Base-by-base conservation (phyloP, 176 grass and related monocot genomes). In the Cymbopogon citratus region DNA sequence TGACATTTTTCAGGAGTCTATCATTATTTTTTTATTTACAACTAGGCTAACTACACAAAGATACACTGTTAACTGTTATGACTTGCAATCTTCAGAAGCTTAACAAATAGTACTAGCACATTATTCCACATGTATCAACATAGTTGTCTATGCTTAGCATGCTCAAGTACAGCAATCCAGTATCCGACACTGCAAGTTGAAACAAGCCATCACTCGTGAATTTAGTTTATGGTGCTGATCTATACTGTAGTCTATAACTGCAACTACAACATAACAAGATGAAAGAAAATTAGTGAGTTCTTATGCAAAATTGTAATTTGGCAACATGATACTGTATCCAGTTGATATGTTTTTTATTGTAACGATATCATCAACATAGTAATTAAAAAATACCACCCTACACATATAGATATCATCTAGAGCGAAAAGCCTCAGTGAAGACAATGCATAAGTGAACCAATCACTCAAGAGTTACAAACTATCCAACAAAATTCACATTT, bases 11-110 rank as follows among this genome's bases (percentile, higher is more conserved):
- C 6, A 23, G 18, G 24, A 63, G 9, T 6, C 9, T 11, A 69
- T 54, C 36, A 71, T 44, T 64, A 38, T 43, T 84, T 80, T 80
- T 69, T 1, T 6, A 57, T 54, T 49, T 85, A 81, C 14, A 69
- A 63, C 66, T 80, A 54, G 19, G 24, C 54, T 76, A 51, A 41
- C 9, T 35, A 71, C 28, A 31, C 0, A 49, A 69, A 39, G 59
- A 12, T 69, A 36, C 29, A 61, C 39, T 25, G 23, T 7, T 46
- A 28, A 61, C 39, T 25, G 23, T 7, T 46, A 28, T 80, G 69
- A 29, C 23, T 23, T 52, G 48, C 76, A 71, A 51, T 81, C 64
- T n/a, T 54, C 6, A 51, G 61, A 63, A 76, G 34, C 3, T 36
- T 69, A 71, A 62, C 29, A 69, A 41, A 49, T 39, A 74, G 66